These are phyloP conservation scores for Alternaria sp. DNA, from an alignment of 2,329 filamentous ascomycete species.

Conservation along the genomic window DNA sequence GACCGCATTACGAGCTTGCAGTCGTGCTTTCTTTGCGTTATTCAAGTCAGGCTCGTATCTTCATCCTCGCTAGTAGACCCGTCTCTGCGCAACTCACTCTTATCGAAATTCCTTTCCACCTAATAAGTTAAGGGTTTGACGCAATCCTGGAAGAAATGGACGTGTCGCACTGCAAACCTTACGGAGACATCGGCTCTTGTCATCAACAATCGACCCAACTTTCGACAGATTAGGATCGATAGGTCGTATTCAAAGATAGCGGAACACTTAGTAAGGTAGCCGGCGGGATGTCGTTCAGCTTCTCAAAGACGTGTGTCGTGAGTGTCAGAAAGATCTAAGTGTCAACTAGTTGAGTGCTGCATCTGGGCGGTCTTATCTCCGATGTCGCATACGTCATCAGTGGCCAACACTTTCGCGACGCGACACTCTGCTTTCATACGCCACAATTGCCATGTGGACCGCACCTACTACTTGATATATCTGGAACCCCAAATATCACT, in stretches of 20 bases:
- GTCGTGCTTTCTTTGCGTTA: neutral
- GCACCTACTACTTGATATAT: neutral
- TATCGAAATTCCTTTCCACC: neutral
- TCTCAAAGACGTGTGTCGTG: neutral
- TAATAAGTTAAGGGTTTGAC: neutral
- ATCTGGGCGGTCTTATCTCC: conserved; percentile 1
- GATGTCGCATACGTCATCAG: conserved; percentile 8
- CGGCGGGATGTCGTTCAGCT: too few species aligned
- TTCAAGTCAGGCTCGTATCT: neutral
- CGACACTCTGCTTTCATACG: neutral
- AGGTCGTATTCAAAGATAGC: neutral
- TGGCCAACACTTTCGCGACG: conserved; percentile 7
- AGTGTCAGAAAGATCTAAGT: neutral
- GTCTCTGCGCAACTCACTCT: neutral
- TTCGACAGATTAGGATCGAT: neutral
- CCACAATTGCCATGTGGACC: neutral
- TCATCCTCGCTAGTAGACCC: neutral
- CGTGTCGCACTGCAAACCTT: neutral
- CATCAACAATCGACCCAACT: neutral
- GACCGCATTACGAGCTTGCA: neutral
- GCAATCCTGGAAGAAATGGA: neutral
- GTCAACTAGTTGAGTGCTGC: neutral
- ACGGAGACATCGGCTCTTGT: neutral
- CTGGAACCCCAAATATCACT: neutral
- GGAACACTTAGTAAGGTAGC: too few species aligned